phyloP scores from a whole-genome alignment of 345 rosid genomes.

The Rubroshorea leprosula region DNA sequence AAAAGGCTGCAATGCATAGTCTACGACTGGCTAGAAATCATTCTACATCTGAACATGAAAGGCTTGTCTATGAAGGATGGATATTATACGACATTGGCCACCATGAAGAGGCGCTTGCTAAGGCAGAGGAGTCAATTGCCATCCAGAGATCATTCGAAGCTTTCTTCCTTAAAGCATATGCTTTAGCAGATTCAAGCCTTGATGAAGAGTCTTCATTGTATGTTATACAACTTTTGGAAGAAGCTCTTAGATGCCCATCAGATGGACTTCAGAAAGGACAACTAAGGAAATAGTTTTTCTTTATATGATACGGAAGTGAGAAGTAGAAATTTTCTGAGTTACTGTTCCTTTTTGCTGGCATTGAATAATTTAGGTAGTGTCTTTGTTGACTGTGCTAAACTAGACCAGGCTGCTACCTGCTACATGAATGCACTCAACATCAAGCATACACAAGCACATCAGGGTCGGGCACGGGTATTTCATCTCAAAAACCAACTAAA shows the following conservation, averaged over 20 bases:
- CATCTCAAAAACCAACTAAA: conserved; percentile 76
- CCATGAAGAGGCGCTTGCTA: conserved; percentile 89
- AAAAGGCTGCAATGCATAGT: conserved; percentile 91
- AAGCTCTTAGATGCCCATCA: conserved; percentile 93
- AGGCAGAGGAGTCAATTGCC: conserved; percentile 83
- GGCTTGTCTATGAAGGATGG: conserved; percentile 97
- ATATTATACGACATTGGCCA: conserved; percentile 86
- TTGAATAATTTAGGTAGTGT: conserved; percentile 84
- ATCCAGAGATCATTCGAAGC: conserved; percentile 96
- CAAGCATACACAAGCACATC: conserved; percentile 97
- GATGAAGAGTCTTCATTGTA: conserved; percentile 57
- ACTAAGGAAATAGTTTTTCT: too few relatives aligned
- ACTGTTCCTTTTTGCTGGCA: conserved; percentile 52
- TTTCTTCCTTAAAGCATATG: conserved; percentile 92
- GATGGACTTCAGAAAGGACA: conserved; percentile 99
- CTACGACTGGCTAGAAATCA: conserved; percentile 81
- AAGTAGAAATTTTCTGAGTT: conserved; percentile 8
- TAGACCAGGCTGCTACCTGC: conserved; percentile 85
- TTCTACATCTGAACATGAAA: conserved; percentile 75
- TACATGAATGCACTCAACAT: conserved; percentile 85
- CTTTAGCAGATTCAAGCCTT: conserved; percentile 64
- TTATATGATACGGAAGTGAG: too few relatives aligned
- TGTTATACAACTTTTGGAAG: conserved; percentile 78
- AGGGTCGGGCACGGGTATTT: conserved; percentile 87
- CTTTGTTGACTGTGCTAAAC: conserved; percentile 78